Evolutionary conservation across 768 basidiomycete species (phyloP).

Genomic region (Phaeotremella skinneri): DNA sequence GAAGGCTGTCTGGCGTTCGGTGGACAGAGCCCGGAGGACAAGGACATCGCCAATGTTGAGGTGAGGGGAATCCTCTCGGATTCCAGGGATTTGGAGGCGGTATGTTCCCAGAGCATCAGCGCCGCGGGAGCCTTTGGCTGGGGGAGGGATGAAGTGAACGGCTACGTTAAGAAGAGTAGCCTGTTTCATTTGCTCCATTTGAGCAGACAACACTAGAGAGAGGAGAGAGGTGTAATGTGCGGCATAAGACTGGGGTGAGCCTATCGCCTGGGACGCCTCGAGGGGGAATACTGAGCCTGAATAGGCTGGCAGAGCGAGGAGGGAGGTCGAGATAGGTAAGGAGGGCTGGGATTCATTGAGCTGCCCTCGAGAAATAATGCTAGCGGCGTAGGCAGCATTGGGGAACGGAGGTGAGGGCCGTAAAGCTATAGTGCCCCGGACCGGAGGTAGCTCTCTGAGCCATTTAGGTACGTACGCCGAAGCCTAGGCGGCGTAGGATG

Average conservation of each 20-base stretch:
- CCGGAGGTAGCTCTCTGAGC: constrained; percentile 22
- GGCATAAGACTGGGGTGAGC: constrained; percentile 17
- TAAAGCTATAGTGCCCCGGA: not conserved
- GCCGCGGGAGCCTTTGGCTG: not conserved
- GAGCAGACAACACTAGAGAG: constrained; percentile 21
- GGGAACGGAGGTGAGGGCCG: constrained; percentile 17
- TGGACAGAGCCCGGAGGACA: constrained; percentile 42
- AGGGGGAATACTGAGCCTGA: not conserved
- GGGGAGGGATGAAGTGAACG: constrained; percentile 8
- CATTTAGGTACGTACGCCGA: constrained; percentile 24
- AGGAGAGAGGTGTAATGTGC: constrained; percentile 31
- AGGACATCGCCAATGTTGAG: constrained; percentile 48
- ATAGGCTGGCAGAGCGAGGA: constrained; percentile 13
- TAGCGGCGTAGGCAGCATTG: constrained; percentile 12
- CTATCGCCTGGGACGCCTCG: not conserved
- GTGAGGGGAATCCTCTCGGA: constrained; percentile 50
- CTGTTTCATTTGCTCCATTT: constrained; percentile 9
- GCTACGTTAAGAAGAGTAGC: constrained; percentile 15
- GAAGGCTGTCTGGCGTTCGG: constrained; percentile 22
- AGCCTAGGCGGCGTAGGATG: no score
- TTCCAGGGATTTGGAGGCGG: constrained; percentile 37
- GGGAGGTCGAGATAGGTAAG: constrained; percentile 16
- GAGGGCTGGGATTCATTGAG: constrained; percentile 1
- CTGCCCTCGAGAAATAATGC: constrained; percentile 12
- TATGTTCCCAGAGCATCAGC: constrained; percentile 12